Conservation (phyloP, 441 rosid genomes). For the Breynia disticha region DNA sequence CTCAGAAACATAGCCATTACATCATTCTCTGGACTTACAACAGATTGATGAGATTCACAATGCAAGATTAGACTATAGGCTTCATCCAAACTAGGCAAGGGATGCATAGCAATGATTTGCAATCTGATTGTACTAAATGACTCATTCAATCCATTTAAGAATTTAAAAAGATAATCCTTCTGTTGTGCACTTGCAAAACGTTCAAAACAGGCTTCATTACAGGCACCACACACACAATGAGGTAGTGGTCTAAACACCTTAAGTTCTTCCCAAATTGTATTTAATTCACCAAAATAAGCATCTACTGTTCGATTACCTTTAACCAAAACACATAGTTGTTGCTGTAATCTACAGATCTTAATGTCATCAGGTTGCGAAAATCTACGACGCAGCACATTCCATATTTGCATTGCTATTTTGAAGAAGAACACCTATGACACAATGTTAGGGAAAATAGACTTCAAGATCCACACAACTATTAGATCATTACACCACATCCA, state of each 20-base stretch:
- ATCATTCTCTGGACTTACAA: too few species aligned
- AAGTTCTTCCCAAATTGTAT: background rate
- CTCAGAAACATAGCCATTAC: background rate
- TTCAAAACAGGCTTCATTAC: background rate
- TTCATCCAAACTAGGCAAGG: background rate
- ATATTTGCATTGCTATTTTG: background rate
- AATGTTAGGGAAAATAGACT: background rate
- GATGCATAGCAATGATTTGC: background rate
- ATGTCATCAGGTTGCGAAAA: background rate
- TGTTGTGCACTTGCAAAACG: background rate
- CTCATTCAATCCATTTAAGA: background rate
- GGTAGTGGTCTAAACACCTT: background rate
- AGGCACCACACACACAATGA: background rate
- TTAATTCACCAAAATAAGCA: background rate
- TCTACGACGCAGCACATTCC: background rate
- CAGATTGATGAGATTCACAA: background rate
- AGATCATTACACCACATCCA: too few species aligned
- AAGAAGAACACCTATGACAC: background rate
- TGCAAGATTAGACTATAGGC: background rate
- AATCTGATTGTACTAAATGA: background rate
- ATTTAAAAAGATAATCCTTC: slow-evolving; percentile 1
- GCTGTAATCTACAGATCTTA: background rate
- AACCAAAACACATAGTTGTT: background rate
- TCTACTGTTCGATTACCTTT: background rate
- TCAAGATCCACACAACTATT: too few species aligned